These are phyloP conservation scores for Fusarium goolgardi DNA, from an alignment of 2,329 filamentous ascomycete species.

Conservation along the genomic window DNA sequence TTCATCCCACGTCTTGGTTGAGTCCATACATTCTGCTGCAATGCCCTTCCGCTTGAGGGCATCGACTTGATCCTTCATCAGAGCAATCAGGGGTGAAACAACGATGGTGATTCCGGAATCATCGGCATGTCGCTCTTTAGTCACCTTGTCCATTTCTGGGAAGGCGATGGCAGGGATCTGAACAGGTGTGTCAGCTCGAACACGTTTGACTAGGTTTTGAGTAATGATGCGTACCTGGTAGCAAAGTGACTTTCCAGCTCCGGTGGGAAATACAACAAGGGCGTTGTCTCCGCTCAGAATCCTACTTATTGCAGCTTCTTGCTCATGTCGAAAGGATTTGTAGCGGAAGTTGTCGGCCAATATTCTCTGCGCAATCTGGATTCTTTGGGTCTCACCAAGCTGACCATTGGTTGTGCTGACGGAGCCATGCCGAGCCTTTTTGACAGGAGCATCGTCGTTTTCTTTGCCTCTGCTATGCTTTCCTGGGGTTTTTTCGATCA, in stretches of 20 bases:
- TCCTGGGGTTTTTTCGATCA: conserved; percentile 7
- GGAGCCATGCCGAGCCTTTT: conserved; percentile 27
- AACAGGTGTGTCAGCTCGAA: background rate
- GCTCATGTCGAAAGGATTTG: conserved; percentile 57
- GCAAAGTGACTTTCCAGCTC: conserved; percentile 62
- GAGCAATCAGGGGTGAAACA: conserved; percentile 66
- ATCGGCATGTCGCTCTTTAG: conserved; percentile 42
- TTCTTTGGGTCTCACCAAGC: conserved; percentile 5
- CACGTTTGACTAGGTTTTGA: background rate
- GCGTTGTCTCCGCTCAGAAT: conserved; percentile 56
- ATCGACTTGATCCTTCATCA: conserved; percentile 73
- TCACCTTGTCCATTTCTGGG: conserved; percentile 54
- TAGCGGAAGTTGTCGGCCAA: conserved; percentile 56
- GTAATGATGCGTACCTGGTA: conserved; percentile 55
- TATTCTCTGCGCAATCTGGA: conserved; percentile 45
- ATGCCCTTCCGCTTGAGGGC: conserved; percentile 62
- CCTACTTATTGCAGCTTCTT: conserved; percentile 55
- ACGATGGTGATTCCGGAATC: conserved; percentile 65
- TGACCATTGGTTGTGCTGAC: background rate
- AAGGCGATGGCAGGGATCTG: conserved; percentile 62
- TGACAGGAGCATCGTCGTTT: conserved; percentile 1
- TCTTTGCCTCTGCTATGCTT: conserved; percentile 27
- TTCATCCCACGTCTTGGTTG: conserved; percentile 63
- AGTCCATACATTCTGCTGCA: conserved; percentile 66
- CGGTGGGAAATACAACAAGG: conserved; percentile 60